Percentiles rank a stretch among this genome's conserved stretches.
These are phyloP conservation scores for Ananas comosus DNA, from an alignment of 176 grass and related monocot species.

Conservation along the genomic window DNA sequence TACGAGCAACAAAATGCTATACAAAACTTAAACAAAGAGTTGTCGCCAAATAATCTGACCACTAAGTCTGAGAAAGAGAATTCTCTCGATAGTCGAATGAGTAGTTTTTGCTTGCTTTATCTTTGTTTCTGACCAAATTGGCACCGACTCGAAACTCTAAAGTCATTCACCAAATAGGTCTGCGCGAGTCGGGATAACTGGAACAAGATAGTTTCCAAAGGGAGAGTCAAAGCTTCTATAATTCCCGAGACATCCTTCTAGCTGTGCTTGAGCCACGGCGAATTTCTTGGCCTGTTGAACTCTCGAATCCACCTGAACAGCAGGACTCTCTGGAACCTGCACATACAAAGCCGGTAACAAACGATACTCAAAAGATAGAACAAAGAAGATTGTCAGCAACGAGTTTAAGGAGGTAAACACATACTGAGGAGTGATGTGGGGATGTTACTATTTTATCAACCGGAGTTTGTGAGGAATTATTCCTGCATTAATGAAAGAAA, in stretches of 20 bases:
- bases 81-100: no score
- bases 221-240: slow-evolving; percentile 77
- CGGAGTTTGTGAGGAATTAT: slow-evolving; percentile 29
- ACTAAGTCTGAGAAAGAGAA: no score
- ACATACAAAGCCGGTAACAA: slow-evolving; percentile 23
- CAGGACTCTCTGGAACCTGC: slow-evolving; percentile 30
- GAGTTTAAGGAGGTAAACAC: slow-evolving; percentile 8
- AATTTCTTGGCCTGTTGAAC: slow-evolving; percentile 62
- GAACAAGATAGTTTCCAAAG: slow-evolving; percentile 80
- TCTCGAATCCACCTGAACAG: slow-evolving; percentile 44
- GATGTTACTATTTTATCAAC: slow-evolving; percentile 36
- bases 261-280: slow-evolving; percentile 57
- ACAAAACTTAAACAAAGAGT: background rate
- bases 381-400: background rate
- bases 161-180: background rate
- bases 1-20: background rate
- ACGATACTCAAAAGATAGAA: slow-evolving; percentile 15
- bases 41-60: background rate
- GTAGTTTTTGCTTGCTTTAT: background rate
- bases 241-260: slow-evolving; percentile 64
- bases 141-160: background rate
- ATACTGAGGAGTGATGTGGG: slow-evolving; percentile 19
- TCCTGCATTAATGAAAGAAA: slow-evolving; percentile 29
- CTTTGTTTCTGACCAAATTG: background rate
- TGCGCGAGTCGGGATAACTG: slow-evolving; percentile 46